Conservation (phyloP, 2,329 filamentous ascomycete species). For the Chaetothyriales sp. region DNA sequence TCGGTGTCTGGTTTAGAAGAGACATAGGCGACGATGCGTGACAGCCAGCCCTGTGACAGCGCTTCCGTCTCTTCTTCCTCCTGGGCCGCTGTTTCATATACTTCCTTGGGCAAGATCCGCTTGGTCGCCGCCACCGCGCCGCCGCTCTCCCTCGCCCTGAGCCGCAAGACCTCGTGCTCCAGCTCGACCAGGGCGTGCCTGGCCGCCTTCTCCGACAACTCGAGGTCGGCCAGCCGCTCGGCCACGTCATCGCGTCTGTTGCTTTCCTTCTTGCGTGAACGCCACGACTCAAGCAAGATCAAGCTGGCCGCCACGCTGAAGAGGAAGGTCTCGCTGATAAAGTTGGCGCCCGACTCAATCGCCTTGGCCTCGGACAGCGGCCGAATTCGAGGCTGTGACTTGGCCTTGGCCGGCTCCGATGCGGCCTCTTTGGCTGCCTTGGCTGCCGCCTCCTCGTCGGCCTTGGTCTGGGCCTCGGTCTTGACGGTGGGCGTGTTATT, state of each 20-base stretch:
- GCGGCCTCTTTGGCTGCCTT: conserved; percentile 29
- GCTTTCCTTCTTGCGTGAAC: conserved; percentile 47
- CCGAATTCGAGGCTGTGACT: conserved; percentile 42
- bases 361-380: conserved; percentile 54
- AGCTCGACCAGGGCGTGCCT: conserved; percentile 30
- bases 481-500: conserved; percentile 45
- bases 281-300: conserved; percentile 49
- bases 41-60: conserved; percentile 21
- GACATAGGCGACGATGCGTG: conserved; percentile 24
- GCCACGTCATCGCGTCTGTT: conserved; percentile 47
- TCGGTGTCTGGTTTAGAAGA: conserved; percentile 21
- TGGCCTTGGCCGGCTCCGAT: conserved; percentile 34
- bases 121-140: conserved; percentile 15
- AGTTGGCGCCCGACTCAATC: conserved; percentile 56
- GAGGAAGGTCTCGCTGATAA: conserved; percentile 54
- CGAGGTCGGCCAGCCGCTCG: conserved; percentile 45
- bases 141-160: conserved; percentile 25
- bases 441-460: conserved; percentile 39
- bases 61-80: conserved; percentile 20
- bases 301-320: conserved; percentile 50
- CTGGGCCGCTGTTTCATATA: conserved; percentile 26
- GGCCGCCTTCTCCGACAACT: conserved; percentile 34
- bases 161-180: conserved; percentile 33
- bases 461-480: conserved; percentile 46
- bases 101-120: conserved; percentile 28